phyloP scores from a whole-genome alignment of 2,329 filamentous ascomycete genomes.

The Beauveria bassiana region DNA sequence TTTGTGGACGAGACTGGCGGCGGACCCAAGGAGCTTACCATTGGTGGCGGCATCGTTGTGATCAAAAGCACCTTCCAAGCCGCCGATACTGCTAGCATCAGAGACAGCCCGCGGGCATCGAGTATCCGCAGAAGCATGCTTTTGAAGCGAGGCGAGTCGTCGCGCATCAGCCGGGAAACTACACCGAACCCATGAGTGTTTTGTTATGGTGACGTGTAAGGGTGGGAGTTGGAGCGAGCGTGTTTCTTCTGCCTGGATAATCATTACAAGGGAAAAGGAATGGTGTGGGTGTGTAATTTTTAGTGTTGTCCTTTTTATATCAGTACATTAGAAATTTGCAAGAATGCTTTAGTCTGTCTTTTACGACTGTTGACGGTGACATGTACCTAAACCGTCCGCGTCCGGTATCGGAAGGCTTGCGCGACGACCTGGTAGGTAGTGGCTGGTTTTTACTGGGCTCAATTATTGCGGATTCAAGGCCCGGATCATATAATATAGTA shows the following conservation, averaged over 20 bases:
- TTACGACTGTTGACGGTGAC: background rate
- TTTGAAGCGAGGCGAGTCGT: constrained; percentile 38
- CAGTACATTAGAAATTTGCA: background rate
- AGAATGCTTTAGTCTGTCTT: background rate
- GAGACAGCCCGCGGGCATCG: constrained; percentile 38
- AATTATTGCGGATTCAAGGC: too few relatives aligned
- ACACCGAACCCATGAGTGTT: constrained; percentile 28
- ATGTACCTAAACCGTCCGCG: background rate
- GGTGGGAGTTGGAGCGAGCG: background rate
- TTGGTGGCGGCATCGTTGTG: constrained; percentile 65
- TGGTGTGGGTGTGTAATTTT: background rate
- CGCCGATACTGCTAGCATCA: constrained; percentile 35
- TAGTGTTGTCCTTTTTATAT: background rate
- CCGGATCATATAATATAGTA: too few relatives aligned
- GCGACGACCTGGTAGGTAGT: too few relatives aligned
- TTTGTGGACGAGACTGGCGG: constrained; percentile 78
- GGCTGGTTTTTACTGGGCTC: too few relatives aligned
- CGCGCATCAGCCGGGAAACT: constrained; percentile 34
- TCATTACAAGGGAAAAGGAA: background rate
- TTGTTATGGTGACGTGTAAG: background rate
- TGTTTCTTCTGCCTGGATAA: constrained; percentile 9
- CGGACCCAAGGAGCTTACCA: constrained; percentile 63
- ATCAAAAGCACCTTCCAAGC: constrained; percentile 65
- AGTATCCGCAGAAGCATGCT: constrained; percentile 47
- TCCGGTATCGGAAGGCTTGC: too few relatives aligned